Evolutionary conservation across 139 green algal genomes (phyloP).

Genomic region (Volvox africanus): DNA sequence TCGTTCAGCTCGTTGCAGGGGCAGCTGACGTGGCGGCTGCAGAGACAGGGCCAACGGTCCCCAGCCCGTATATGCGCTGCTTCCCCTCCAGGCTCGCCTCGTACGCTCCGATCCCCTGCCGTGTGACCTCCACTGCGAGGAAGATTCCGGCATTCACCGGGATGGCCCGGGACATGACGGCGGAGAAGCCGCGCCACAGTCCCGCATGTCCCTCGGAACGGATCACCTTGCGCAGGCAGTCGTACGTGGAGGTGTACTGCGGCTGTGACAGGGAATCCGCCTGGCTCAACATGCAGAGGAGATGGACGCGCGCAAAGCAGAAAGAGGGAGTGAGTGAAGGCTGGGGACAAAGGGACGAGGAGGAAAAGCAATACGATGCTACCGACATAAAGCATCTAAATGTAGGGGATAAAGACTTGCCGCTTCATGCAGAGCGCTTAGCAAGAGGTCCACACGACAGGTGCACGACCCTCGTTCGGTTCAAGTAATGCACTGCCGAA

Average conservation of each 20-base stretch:
- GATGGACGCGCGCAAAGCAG: no score
- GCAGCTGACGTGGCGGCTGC: no score
- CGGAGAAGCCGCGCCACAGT: conserved; percentile 63
- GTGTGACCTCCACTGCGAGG: conserved; percentile 64
- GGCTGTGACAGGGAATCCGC: conserved; percentile 59
- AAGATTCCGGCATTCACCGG: conserved; percentile 69
- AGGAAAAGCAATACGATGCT: no score
- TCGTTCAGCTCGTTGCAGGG: no score
- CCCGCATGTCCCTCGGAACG: conserved; percentile 50
- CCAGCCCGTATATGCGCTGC: conserved; percentile 20
- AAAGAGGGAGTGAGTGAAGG: no score
- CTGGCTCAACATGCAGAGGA: background rate
- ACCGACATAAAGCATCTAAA: no score
- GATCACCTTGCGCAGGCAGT: conserved; percentile 55
- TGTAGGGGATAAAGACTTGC: no score
- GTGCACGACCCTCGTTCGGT: no score
- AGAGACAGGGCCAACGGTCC: background rate
- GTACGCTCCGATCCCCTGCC: conserved; percentile 51
- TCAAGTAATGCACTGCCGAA: no score
- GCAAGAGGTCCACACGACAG: no score
- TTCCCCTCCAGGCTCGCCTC: conserved; percentile 37
- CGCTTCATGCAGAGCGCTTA: no score
- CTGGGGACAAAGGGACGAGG: no score
- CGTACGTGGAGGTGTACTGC: conserved; percentile 57
- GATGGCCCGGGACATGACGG: conserved; percentile 63